Evolutionary conservation across 257 asterid genomes (phyloP).

Genomic region (Plantago major): DNA sequence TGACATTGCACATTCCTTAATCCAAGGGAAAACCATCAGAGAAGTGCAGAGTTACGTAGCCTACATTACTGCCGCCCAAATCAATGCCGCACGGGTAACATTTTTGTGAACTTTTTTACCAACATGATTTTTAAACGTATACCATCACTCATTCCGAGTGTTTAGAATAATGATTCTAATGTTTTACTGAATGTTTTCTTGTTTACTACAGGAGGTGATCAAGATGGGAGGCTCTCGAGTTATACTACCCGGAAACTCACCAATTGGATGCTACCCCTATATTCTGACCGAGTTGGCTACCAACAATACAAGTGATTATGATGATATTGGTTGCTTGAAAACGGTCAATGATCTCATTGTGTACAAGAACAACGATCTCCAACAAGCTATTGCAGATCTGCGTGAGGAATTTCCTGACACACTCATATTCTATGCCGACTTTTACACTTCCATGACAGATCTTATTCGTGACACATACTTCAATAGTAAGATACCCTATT

Average conservation of each 20-base stretch:
- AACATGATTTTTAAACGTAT: too few relatives aligned
- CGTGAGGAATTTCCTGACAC: neutral
- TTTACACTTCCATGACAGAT: neutral
- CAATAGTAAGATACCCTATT: neutral
- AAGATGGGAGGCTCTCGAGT: slow-evolving; percentile 16
- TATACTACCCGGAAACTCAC: slow-evolving; percentile 1
- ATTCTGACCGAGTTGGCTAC: neutral
- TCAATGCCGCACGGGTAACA: neutral
- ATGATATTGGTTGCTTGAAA: slow-evolving; percentile 8
- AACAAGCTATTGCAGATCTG: neutral
- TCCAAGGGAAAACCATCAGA: neutral
- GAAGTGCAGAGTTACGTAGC: neutral
- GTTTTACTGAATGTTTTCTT: too few relatives aligned
- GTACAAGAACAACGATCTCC: slow-evolving; percentile 2
- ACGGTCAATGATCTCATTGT: neutral
- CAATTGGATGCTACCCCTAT: slow-evolving; percentile 10
- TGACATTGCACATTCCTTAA: neutral
- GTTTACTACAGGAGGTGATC: neutral
- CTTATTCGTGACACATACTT: neutral
- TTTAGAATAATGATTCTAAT: too few relatives aligned
- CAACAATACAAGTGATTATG: neutral
- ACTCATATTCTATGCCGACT: neutral
- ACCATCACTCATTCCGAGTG: too few relatives aligned
- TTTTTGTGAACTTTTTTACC: too few relatives aligned
- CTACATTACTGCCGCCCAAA: neutral